A percentile compares a stretch with the other conserved stretches of the same genome.
Conservation (phyloP, 2,329 filamentous ascomycete genomes). For the Trichoderma sp. region DNA sequence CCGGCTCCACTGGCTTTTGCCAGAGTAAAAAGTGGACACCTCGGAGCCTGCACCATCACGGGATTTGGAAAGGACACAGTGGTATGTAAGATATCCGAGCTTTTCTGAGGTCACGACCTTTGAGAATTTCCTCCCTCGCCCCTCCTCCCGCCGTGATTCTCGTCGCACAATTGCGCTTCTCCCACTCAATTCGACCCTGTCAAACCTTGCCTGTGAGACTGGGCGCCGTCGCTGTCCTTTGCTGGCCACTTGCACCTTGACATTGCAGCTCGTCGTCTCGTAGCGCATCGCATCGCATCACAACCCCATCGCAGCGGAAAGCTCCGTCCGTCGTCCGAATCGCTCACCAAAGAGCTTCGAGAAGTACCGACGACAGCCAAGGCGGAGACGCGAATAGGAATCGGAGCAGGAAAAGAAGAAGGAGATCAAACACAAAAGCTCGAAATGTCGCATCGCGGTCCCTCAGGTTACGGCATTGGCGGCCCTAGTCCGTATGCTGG, state of each 20-base stretch:
- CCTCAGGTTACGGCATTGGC: constrained; percentile 79
- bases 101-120: constrained; percentile 33
- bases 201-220: background rate
- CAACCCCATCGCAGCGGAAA: background rate
- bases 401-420: background rate
- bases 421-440: background rate
- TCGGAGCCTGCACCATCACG: constrained; percentile 32
- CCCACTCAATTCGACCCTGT: constrained; percentile 7
- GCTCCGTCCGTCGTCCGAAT: background rate
- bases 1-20: constrained; percentile 6
- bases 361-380: background rate
- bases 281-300: constrained; percentile 9
- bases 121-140: background rate
- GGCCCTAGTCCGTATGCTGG: constrained; percentile 64
- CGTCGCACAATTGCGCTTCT: constrained; percentile 16
- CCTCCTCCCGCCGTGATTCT: background rate
- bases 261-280: background rate
- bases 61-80: constrained; percentile 42
- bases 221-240: constrained; percentile 1
- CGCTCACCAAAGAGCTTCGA: background rate
- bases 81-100: constrained; percentile 29
- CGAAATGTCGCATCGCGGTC: constrained; percentile 54
- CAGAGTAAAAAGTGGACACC: constrained; percentile 29
- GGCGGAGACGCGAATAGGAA: background rate
- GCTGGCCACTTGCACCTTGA: background rate